Evolutionary conservation across 208 protist species (phyloP), one percentile per base, ranked within the genome.

Genomic region (Naegleria fowleri): DNA sequence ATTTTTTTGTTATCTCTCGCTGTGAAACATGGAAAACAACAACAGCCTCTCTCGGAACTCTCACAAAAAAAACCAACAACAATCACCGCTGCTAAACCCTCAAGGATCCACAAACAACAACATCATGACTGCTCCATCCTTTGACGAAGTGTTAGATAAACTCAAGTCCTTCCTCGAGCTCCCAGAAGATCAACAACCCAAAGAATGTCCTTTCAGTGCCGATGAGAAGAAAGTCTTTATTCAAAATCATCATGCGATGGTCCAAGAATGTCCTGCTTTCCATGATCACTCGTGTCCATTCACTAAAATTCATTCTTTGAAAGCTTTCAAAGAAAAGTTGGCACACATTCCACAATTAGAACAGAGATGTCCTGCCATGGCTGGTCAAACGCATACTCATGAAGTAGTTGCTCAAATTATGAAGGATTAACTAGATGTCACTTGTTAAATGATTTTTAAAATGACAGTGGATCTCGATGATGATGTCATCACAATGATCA

Each of bases 141-240:
- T 79, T 79, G 67, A 79, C 7, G 25, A 79, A 79, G 67, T 79
- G 6, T 33, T 79, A 36, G 13, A 36, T 11, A 79, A 79, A 36
- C 16, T 79, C 29, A 79, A 36, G 9, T 13, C 16, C 9, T 33
- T 36, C 29, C 25, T 79, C 2, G 13, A 25, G n/a, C 1, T 79
- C 0, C 13, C 67, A 15, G 67, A 79, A 79, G 67, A 79, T 36
- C 25, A 79, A 79, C 67, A 79, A 79, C 25, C 67, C 9, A 79
- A 79, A 25, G 67, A 79, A 79, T 79, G 67, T 33, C 67, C 67
- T 9, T 79, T 79, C 29, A 67, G 2, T 19, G 16, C 67, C 9
- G 67, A 79, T 15, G 67, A 79, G n/a, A 79, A 79, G 67, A 79
- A 79, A n/a, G 67, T 79, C 29, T 79, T 79, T 36, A 36, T 79